Evolutionary conservation across 106 monocot genomes (phyloP), one percentile per base, ranked within the genome.

Genomic region (Triglochin maritima): DNA sequence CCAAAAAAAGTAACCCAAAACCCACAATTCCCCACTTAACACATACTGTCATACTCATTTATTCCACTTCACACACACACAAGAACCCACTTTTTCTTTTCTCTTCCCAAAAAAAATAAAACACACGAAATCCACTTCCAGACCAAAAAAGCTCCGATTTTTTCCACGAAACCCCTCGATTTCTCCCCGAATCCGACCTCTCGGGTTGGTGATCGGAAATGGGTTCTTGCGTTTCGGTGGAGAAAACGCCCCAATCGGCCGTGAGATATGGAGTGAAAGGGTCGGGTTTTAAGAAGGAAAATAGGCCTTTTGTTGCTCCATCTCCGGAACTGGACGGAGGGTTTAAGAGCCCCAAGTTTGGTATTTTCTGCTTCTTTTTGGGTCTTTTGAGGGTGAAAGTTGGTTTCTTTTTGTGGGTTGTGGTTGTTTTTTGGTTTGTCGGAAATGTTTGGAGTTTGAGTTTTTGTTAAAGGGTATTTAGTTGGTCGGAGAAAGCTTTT

Each of bases 141-240:
- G 55, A 12, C 8, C 14, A 9, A 12, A 55, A 55, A 55, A 55
- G 11, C 11, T 12, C 14, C 8, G 55, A 10, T 12, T 9, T 55
- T 55, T 55, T 55, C 29, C 29, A 29, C 29, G 1, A 29, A 29
- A 29, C 29, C 29, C 1, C 29, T 1, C 29, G 29, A 29, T 29
- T 29, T 29, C 29, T 29, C 29, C 29, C 29, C 29, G 29, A 29
- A 29, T 29, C 29, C 29, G 29, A 29, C 29, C 29, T 29, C 29
- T 29, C 29, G 29, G 29, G 29, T 29, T 29, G 29, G 29, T 29
- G 29, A 29, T 29, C 13, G 16, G 59, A 42, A 11, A 67, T 67
- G 67, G 67, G 67, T 4, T 43, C 52, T 55, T 67, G 52, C 14
- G 54, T 53, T 42, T 67, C 67, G 10, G 67, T 67, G 6, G 9